A percentile compares a stretch with the other conserved stretches of the same genome.
Evolutionary conservation across 1,284 basidiomycete species (phyloP).

Genomic region (Ustilago curta): DNA sequence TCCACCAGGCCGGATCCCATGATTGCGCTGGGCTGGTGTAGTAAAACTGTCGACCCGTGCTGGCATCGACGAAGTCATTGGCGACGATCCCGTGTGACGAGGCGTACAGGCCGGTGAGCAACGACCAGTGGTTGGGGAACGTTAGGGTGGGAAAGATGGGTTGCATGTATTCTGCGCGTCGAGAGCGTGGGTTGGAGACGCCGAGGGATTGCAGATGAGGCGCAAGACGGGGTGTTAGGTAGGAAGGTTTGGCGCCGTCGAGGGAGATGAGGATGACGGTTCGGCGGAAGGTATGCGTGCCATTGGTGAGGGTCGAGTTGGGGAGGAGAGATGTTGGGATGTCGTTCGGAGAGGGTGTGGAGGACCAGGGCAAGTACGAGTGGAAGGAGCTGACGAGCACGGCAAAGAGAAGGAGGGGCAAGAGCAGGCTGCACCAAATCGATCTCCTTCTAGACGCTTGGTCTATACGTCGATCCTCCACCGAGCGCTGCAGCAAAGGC

Average conservation of each 20-base stretch:
- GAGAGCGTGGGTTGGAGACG: not conserved
- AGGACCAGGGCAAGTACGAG: constrained; percentile 3
- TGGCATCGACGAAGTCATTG: constrained; percentile 79
- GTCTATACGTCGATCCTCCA: no score
- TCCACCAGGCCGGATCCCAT: constrained; percentile 54
- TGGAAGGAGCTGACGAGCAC: constrained; percentile 11
- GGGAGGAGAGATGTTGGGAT: constrained; percentile 12
- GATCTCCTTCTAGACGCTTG: not conserved
- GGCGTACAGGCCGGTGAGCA: constrained; percentile 71
- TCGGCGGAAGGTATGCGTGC: constrained; percentile 64
- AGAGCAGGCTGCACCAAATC: constrained; percentile 4
- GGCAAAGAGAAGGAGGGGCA: constrained; percentile 11
- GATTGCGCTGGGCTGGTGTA: constrained; percentile 48
- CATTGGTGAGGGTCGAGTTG: constrained; percentile 29
- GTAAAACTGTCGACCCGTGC: constrained; percentile 37
- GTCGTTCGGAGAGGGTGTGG: not conserved
- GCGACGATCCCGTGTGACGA: constrained; percentile 82
- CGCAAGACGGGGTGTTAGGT: constrained; percentile 82
- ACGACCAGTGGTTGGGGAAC: constrained; percentile 74
- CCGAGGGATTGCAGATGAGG: constrained; percentile 74
- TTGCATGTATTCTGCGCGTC: constrained; percentile 73
- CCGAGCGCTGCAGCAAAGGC: constrained; percentile 13
- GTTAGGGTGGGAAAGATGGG: constrained; percentile 90
- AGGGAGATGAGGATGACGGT: constrained; percentile 87
- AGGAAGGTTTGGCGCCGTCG: constrained; percentile 86